Conservation (phyloP, 2,329 filamentous ascomycete species). For the Colletotrichum trifolii region DNA sequence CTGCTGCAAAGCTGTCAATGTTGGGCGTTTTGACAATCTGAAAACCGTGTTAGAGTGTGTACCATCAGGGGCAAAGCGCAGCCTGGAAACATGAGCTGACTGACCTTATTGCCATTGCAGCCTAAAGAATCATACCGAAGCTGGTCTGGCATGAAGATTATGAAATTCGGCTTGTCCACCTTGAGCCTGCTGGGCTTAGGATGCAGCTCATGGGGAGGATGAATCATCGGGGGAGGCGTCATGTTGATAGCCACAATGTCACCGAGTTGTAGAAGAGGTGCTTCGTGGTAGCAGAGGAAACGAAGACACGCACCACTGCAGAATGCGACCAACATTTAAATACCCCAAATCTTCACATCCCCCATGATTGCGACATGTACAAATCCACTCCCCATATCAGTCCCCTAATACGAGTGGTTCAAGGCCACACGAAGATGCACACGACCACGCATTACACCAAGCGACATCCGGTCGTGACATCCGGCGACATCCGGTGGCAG, state of each 20-base stretch:
- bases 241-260: background rate
- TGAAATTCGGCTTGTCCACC: constrained; percentile 46
- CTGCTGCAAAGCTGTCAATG: constrained; percentile 52
- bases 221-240: constrained; percentile 6
- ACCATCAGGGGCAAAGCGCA: background rate
- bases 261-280: too few relatives aligned
- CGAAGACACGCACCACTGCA: too few relatives aligned
- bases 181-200: constrained; percentile 35
- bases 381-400: constrained; percentile 6
- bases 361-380: background rate
- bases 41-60: background rate
- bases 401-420: background rate
- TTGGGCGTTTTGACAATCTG: constrained; percentile 50
- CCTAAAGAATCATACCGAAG: constrained; percentile 56
- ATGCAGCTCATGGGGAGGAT: constrained; percentile 23
- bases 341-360: background rate
- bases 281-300: too few relatives aligned
- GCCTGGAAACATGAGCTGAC: background rate
- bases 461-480: constrained; percentile 23
- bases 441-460: constrained; percentile 2
- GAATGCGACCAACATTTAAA: too few relatives aligned
- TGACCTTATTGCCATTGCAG: constrained; percentile 43
- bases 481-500: constrained; percentile 19
- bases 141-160: constrained; percentile 62
- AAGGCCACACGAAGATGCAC: constrained; percentile 10